These are phyloP conservation scores for Hypoxylon fragiforme DNA, from an alignment of 495 filamentous ascomycete species.

Conservation along the genomic window DNA sequence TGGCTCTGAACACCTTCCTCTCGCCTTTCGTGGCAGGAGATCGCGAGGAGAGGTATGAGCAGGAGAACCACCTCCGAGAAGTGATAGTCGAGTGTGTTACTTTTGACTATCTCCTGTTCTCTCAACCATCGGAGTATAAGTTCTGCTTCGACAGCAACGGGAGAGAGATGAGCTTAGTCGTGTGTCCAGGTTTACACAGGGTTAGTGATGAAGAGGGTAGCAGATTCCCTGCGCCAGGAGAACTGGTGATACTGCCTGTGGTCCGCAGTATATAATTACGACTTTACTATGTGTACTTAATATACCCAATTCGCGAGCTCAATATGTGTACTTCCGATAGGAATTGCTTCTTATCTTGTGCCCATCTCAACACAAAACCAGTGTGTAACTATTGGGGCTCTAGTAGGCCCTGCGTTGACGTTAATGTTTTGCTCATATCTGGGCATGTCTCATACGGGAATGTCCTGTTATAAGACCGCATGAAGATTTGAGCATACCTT, in stretches of 20 bases:
- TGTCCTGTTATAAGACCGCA: too few species aligned
- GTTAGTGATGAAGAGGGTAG: conserved; percentile 33
- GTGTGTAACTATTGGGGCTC: too few species aligned
- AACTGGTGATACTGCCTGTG: conserved; percentile 28
- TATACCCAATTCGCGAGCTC: background rate
- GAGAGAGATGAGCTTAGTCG: conserved; percentile 18
- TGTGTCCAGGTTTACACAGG: conserved; percentile 39
- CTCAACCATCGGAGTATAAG: conserved; percentile 38
- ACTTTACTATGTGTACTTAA: background rate
- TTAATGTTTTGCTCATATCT: too few species aligned
- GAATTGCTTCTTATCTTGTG: too few species aligned
- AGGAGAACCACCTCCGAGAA: conserved; percentile 39
- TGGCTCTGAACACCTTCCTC: conserved; percentile 37
- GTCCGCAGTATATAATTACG: conserved; percentile 17
- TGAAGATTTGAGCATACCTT: too few species aligned
- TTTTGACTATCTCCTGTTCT: conserved; percentile 42
- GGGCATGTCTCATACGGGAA: too few species aligned
- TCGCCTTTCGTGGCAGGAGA: conserved; percentile 34
- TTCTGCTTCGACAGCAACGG: conserved; percentile 23
- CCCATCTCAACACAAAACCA: too few species aligned
- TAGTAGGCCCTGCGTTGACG: too few species aligned
- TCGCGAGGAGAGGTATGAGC: conserved; percentile 37
- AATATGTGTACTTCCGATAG: too few species aligned
- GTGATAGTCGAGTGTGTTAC: conserved; percentile 40
- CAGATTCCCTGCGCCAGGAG: conserved; percentile 19